phyloP scores from a whole-genome alignment of 2,329 filamentous ascomycete genomes.

The Cadophora sp. region DNA sequence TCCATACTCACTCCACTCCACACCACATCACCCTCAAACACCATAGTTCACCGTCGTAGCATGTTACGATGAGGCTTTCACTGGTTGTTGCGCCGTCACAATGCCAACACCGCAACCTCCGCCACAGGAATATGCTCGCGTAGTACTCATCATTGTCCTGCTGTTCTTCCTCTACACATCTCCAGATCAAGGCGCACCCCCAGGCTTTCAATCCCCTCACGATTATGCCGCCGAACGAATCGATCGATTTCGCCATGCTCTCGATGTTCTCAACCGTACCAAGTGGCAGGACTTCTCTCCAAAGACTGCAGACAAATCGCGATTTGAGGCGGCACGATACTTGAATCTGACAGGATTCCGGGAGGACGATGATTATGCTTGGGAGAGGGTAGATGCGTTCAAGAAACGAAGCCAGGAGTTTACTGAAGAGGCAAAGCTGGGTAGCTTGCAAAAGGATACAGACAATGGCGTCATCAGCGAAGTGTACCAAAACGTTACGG shows the following conservation, averaged over 20 bases:
- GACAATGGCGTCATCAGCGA: conserved; percentile 31
- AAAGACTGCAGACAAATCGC: conserved; percentile 38
- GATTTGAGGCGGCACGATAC: conserved; percentile 48
- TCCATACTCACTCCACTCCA: too few species aligned
- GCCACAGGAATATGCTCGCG: conserved; percentile 40
- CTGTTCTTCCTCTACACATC: conserved; percentile 45
- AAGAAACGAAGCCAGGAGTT: conserved; percentile 69
- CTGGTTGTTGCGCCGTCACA: conserved; percentile 29
- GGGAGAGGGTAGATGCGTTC: conserved; percentile 74
- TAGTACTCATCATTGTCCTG: conserved; percentile 42
- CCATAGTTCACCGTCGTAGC: not conserved
- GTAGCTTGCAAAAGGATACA: conserved; percentile 17
- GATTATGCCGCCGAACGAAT: conserved; percentile 55
- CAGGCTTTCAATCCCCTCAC: conserved; percentile 52
- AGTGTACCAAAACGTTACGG: conserved; percentile 46
- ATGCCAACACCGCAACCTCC: conserved; percentile 40
- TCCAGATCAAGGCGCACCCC: conserved; percentile 39
- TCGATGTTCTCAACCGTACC: conserved; percentile 61
- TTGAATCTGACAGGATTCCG: conserved; percentile 82
- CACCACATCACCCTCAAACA: too few species aligned
- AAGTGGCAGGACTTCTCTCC: conserved; percentile 67
- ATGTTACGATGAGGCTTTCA: conserved; percentile 45
- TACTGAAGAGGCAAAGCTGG: conserved; percentile 58
- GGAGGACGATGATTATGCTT: conserved; percentile 75
- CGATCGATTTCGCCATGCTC: conserved; percentile 58